A percentile compares a stretch with the other conserved stretches of the same genome.
phyloP scores from a whole-genome alignment of 192 early-diverging fungal species.

The Gigaspora rosea region DNA sequence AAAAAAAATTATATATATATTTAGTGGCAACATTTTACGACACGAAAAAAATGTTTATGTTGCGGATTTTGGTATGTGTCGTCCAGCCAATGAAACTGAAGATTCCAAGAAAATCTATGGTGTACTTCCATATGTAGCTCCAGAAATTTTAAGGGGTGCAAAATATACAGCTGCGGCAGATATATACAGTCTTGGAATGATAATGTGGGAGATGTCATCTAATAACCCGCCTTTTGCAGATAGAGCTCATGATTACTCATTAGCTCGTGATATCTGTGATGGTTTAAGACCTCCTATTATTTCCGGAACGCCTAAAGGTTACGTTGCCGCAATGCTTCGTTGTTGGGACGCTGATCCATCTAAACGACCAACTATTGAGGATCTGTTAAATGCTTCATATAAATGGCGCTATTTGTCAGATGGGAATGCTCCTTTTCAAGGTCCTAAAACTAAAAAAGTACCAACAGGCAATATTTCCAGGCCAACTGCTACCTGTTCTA shows the following conservation, averaged over 20 bases:
- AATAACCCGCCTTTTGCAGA: slow-evolving; percentile 42
- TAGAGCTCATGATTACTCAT: slow-evolving; percentile 36
- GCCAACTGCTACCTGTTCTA: not conserved
- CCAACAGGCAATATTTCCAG: not conserved
- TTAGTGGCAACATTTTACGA: slow-evolving; percentile 24
- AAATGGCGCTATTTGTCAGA: slow-evolving; percentile 35
- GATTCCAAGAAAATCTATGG: not conserved
- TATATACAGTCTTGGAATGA: slow-evolving; percentile 49
- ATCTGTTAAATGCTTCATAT: slow-evolving; percentile 31
- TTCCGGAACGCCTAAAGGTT: slow-evolving; percentile 43
- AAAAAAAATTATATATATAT: not conserved
- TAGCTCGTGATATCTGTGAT: slow-evolving; percentile 36
- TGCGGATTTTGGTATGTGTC: slow-evolving; percentile 31
- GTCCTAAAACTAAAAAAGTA: slow-evolving; percentile 14
- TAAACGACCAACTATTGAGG: slow-evolving; percentile 36
- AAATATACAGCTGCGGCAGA: slow-evolving; percentile 20
- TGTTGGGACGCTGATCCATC: slow-evolving; percentile 46
- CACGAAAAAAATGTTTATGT: slow-evolving; percentile 28
- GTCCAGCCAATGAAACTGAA: slow-evolving; percentile 13
- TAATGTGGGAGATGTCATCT: slow-evolving; percentile 51
- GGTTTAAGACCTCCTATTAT: slow-evolving; percentile 43
- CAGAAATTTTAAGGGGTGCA: slow-evolving; percentile 15
- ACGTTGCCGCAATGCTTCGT: slow-evolving; percentile 37
- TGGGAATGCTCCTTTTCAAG: slow-evolving; percentile 27
- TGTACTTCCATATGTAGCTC: slow-evolving; percentile 24